phyloP scores from a whole-genome alignment of 495 filamentous ascomycete species.

The Aspergillus wentii region DNA sequence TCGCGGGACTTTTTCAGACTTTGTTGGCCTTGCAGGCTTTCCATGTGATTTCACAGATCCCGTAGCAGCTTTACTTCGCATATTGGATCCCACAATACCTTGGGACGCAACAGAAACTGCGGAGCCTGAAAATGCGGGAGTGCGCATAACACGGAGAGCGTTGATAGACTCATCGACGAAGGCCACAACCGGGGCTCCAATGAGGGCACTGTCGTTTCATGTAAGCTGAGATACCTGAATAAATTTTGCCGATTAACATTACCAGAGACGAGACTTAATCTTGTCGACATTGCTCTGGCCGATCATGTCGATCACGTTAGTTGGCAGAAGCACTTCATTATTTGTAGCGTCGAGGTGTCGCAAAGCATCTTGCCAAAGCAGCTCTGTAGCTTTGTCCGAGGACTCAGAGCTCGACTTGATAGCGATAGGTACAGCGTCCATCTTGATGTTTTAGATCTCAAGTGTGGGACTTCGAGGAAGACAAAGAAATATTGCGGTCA shows the following conservation, averaged over 20 bases:
- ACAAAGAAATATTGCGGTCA: neutral
- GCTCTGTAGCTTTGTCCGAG: constrained; percentile 15
- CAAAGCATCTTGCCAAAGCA: constrained; percentile 24
- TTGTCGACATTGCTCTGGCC: constrained; percentile 19
- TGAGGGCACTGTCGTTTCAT: constrained; percentile 12
- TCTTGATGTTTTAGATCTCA: constrained; percentile 3
- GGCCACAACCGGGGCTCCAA: constrained; percentile 19
- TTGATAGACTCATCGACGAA: constrained; percentile 23
- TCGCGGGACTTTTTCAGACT: constrained; percentile 28
- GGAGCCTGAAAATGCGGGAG: constrained; percentile 16
- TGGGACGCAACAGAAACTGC: constrained; percentile 18
- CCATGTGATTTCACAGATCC: constrained; percentile 3
- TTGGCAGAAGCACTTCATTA: constrained; percentile 22
- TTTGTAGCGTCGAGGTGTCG: constrained; percentile 19
- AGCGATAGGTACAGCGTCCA: constrained; percentile 14
- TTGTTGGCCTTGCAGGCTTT: constrained; percentile 3
- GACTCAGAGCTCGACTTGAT: constrained; percentile 10
- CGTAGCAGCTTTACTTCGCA: neutral
- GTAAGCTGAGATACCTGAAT: constrained; percentile 3
- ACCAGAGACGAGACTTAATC: constrained; percentile 21
- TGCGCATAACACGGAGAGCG: constrained; percentile 23
- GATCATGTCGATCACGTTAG: constrained; percentile 20
- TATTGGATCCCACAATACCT: neutral
- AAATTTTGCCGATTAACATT: constrained; percentile 1
- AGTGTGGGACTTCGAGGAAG: neutral